Evolutionary conservation across 2,329 filamentous ascomycete genomes (phyloP), one percentile per base, ranked within the genome.

Genomic region (Fusarium sp.): DNA sequence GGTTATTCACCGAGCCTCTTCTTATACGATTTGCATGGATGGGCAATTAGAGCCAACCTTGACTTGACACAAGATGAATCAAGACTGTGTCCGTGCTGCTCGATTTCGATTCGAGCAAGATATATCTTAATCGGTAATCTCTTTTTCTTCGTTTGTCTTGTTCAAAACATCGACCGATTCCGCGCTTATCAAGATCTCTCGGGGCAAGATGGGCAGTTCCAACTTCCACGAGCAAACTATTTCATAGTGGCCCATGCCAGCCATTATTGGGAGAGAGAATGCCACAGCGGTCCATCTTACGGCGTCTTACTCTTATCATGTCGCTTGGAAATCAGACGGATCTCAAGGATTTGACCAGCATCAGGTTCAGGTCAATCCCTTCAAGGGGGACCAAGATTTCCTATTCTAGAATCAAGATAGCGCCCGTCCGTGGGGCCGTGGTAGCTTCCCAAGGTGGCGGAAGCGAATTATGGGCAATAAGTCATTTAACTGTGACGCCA

Each of bases 401-500:
- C 62, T 27, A 35, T 65, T 70, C 55, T 45, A 56, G 69, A 64
- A 62, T 44, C 45, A 47, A 56, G 67, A 64, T 59, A 57, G 59
- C 55, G 65, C 62, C 56, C 57, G 53, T 27, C 61, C 48, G 48
- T 52, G 61, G 57, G 53, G 50, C 43, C 45, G 46, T 39, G 41
- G 41, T 53, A 56, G 49, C 35, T 55, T 68, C 52, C 71, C 62
- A 66, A 54, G 54, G 47, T 54, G 43, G 48, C 52, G 65, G 67
- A 70, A 65, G 58, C 62, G 67, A 70, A 49, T 35, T 20, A 44
- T 57, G 55, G 58, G 39, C 44, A 62, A 57, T 57, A 25, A 25
- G 44, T 74, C 67, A 73, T 74, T 68, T 71, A 58, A 73, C 44
- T 73, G 71, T 54, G 66, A 74, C 71, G 55, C 65, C 62, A 73